Evolutionary conservation across 106 monocot species (phyloP), one percentile per base, ranked within the genome.

Genomic region (Posidonia australis): DNA sequence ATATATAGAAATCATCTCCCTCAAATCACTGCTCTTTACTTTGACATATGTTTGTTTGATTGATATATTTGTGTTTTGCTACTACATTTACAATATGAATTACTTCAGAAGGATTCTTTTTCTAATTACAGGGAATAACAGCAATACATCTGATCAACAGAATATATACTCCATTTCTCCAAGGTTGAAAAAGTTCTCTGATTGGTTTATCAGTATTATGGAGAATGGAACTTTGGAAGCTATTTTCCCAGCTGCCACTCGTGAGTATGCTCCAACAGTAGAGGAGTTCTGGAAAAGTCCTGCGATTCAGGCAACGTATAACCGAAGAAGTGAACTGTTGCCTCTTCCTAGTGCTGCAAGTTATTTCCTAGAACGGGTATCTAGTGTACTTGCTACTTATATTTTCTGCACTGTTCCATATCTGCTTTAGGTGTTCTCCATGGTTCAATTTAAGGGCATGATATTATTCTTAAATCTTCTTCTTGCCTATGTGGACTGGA

Each of bases 281-380:
- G 86, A 86, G 79, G 89, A 93, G 62, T 60, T 93, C 51, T 93
- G 93, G 93, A 83, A 86, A 64, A 80, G 86, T 76, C 25, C 81
- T 69, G 89, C 83, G 52, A 86, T 93, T 70, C 93, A 89, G 77
- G 81, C 78, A 26, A 83, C 93, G 67, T 93, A 81, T 69, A 73
- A 31, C 5, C 62, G 89, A 30, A 83, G 74, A 73, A 79, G 52
- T 59, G 89, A 93, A 66, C 46, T 93, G 43, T 68, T 60, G 42
- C 63, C 57, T 17, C 81, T 93, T 66, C 83, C 93, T 70, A 59
- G 36, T 53, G 47, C 46, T 64, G 93, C 89, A 21, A 71, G 79
- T 74, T 89, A 93, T 75, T 93, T 93, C 49, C 62, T 93, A 46
- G 75, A 86, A 32, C 77, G 69, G 86, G 93, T 93, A 89, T 44